Conservation (phyloP, 306 rosid genomes). For the Myrica gale region DNA sequence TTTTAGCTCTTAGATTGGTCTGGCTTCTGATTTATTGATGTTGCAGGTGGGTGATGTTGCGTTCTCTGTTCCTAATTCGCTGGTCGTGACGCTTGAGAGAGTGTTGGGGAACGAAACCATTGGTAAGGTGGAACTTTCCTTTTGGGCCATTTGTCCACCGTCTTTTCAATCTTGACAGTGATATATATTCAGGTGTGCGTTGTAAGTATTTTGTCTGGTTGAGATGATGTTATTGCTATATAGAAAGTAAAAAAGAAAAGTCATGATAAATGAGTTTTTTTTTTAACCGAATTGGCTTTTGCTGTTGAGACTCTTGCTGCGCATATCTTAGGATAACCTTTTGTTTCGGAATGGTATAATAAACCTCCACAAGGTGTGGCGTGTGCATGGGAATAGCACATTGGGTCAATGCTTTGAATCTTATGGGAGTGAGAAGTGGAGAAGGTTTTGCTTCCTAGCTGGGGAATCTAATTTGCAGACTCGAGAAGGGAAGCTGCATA, state of each 20-base stretch:
- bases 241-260: no score
- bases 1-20: conserved; percentile 13
- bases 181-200: background rate
- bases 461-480: background rate
- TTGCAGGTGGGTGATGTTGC: conserved; percentile 88
- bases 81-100: conserved; percentile 90
- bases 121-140: conserved; percentile 56
- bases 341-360: background rate
- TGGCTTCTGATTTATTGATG: conserved; percentile 3
- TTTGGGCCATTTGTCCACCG: conserved; percentile 5
- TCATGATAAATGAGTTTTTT: no score
- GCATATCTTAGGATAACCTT: background rate
- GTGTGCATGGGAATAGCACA: background rate
- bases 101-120: conserved; percentile 89
- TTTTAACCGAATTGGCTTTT: background rate
- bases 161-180: background rate
- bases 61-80: conserved; percentile 75
- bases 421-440: background rate
- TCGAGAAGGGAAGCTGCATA: background rate
- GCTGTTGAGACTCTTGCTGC: background rate
- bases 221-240: background rate
- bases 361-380: background rate
- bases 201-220: background rate
- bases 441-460: background rate
- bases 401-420: background rate